phyloP scores from a whole-genome alignment of 139 green algal species.

The Microglena sp. region DNA sequence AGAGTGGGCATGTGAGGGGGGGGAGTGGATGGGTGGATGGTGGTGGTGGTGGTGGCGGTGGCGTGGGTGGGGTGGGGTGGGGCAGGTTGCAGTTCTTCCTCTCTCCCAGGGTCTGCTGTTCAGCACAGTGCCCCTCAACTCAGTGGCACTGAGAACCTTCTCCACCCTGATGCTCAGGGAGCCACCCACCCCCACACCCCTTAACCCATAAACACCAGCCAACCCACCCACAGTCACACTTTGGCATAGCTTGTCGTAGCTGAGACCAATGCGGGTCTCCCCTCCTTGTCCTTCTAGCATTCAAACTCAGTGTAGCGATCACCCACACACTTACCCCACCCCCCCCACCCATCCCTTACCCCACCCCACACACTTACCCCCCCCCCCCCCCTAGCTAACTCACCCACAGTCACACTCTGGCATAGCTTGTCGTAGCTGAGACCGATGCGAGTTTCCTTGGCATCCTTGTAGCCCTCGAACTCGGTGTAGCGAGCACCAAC shows the following conservation, averaged over 20 bases:
- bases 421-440: constrained; percentile 48
- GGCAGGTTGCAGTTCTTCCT: too few relatives aligned
- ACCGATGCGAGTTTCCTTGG: constrained; percentile 39
- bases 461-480: constrained; percentile 41
- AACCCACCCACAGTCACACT: constrained; percentile 37
- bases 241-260: constrained; percentile 42
- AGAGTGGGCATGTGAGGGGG: too few relatives aligned
- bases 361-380: too few relatives aligned
- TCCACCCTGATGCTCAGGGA: constrained; percentile 39
- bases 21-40: too few relatives aligned
- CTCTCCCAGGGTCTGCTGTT: constrained; percentile 39
- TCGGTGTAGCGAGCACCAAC: constrained; percentile 48
- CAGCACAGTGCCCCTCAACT: constrained; percentile 29
- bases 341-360: too few relatives aligned
- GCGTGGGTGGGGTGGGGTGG: too few relatives aligned
- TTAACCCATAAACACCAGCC: too few relatives aligned
- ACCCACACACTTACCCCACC: too few relatives aligned
- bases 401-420: constrained; percentile 17
- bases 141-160: constrained; percentile 24
- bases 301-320: constrained; percentile 46
- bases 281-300: constrained; percentile 30
- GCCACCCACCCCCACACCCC: constrained; percentile 49
- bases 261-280: constrained; percentile 45
- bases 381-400: too few relatives aligned
- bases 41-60: too few relatives aligned